Percentiles rank a stretch among this genome's conserved stretches.
phyloP scores from a whole-genome alignment of 495 filamentous ascomycete genomes.

The Aspergillus saccharolyticus region DNA sequence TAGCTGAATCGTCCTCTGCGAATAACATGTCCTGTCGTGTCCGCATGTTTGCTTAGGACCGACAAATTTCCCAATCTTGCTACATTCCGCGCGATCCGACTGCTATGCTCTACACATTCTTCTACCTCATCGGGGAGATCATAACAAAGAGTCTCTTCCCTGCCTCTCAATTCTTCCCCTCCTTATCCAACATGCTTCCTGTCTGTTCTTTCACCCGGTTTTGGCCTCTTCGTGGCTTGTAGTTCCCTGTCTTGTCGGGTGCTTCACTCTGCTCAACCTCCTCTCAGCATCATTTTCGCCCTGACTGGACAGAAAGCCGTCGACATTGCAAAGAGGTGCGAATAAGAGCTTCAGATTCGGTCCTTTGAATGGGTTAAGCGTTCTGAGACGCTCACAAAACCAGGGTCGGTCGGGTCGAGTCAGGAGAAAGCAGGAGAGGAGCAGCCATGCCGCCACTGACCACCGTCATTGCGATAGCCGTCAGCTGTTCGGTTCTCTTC shows the following conservation, averaged over 20 bases:
- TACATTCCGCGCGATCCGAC: slow-evolving; percentile 32
- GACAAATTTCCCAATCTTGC: slow-evolving; percentile 7
- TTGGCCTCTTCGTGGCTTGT: slow-evolving; percentile 4
- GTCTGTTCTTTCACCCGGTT: slow-evolving; percentile 14
- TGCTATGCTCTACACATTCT: slow-evolving; percentile 37
- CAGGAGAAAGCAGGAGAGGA: background rate
- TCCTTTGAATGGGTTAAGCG: slow-evolving; percentile 7
- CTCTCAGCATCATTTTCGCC: background rate
- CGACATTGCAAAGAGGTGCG: too few species aligned
- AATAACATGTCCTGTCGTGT: background rate
- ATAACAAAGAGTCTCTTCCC: slow-evolving; percentile 34
- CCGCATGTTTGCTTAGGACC: background rate
- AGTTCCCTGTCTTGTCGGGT: slow-evolving; percentile 2
- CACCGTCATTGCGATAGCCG: slow-evolving; percentile 40
- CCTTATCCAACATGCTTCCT: slow-evolving; percentile 10
- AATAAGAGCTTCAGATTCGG: background rate
- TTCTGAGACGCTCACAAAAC: background rate
- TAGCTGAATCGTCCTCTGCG: background rate
- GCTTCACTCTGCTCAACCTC: background rate
- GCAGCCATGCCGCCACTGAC: slow-evolving; percentile 34
- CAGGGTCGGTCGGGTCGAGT: background rate
- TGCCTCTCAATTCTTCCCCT: slow-evolving; percentile 4
- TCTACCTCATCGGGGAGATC: slow-evolving; percentile 18
- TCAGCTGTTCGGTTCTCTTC: slow-evolving; percentile 36
- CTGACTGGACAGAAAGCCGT: background rate